Evolutionary conservation across 176 grass and related monocot species (phyloP).

Genomic region (Elaeis guineensis): DNA sequence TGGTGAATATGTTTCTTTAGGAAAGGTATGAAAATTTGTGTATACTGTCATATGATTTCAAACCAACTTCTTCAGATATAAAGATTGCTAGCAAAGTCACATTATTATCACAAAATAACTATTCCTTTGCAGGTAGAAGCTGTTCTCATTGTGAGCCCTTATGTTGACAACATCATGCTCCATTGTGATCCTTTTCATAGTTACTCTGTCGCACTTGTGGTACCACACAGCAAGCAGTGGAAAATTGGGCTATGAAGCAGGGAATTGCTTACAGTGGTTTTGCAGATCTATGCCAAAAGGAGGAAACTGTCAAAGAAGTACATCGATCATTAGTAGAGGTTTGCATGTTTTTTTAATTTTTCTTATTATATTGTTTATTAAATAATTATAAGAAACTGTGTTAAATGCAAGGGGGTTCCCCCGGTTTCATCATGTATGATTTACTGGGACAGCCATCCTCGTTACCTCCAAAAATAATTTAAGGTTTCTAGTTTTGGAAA

Average conservation of each 20-base stretch:
- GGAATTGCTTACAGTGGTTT: constrained; percentile 34
- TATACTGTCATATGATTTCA: too few relatives aligned
- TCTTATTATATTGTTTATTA: not conserved
- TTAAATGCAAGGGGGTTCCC: too few relatives aligned
- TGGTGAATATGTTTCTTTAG: constrained; percentile 94
- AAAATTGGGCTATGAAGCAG: constrained; percentile 66
- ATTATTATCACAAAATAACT: not conserved
- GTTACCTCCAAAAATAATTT: too few relatives aligned
- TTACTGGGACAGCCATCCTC: too few relatives aligned
- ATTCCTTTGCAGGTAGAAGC: constrained; percentile 60
- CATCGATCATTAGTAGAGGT: constrained; percentile 68
- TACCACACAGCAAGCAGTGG: constrained; percentile 38
- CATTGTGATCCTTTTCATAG: constrained; percentile 76
- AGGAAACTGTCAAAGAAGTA: constrained; percentile 72
- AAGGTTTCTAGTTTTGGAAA: too few relatives aligned
- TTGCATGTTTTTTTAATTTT: not conserved
- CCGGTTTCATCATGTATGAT: too few relatives aligned
- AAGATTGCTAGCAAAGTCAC: too few relatives aligned
- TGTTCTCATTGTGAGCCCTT: constrained; percentile 51
- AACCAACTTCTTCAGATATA: too few relatives aligned
- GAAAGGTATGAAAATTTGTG: constrained; percentile 39
- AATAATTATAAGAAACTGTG: too few relatives aligned
- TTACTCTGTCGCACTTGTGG: constrained; percentile 65
- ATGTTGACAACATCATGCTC: constrained; percentile 84
- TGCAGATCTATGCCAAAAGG: constrained; percentile 55